These are phyloP conservation scores for Hortaea werneckii DNA, from an alignment of 2,329 filamentous ascomycete species.

Conservation along the genomic window DNA sequence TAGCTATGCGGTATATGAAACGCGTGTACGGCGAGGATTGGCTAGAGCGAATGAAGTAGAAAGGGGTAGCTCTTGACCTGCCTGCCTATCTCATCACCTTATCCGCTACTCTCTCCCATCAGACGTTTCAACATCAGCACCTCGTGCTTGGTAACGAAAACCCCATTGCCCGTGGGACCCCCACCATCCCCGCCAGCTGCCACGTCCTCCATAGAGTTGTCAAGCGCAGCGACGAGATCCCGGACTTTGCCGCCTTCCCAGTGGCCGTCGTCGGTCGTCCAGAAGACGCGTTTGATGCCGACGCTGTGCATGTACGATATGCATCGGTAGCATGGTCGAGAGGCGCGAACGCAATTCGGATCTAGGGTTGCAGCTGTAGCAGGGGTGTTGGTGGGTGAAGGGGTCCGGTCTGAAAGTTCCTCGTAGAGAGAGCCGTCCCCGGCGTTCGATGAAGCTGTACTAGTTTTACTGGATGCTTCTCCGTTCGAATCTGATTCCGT, in stretches of 20 bases:
- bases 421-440: constrained; percentile 37
- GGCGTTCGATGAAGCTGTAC: constrained; percentile 5
- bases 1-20: not conserved
- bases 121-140: constrained; percentile 36
- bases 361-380: constrained; percentile 7
- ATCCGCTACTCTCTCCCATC: constrained; percentile 21
- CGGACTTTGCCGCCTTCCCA: constrained; percentile 44
- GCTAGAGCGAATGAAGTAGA: not conserved
- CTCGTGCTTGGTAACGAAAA: constrained; percentile 46
- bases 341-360: constrained; percentile 26
- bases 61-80: too few relatives aligned
- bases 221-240: constrained; percentile 38
- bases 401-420: constrained; percentile 29
- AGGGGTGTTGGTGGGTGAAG: constrained; percentile 3
- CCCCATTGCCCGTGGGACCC: constrained; percentile 21
- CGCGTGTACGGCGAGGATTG: not conserved
- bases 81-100: too few relatives aligned
- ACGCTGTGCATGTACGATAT: constrained; percentile 42
- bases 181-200: constrained; percentile 10
- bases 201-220: constrained; percentile 19
- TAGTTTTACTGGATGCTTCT: too few relatives aligned
- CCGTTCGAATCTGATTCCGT: not conserved
- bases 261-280: constrained; percentile 38
- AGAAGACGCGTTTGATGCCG: constrained; percentile 44
- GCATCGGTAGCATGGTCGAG: constrained; percentile 44